A percentile compares a stretch with the other conserved stretches of the same genome.
phyloP scores from a whole-genome alignment of 2,329 filamentous ascomycete genomes.

The Paracorniculantispora psalliotae region DNA sequence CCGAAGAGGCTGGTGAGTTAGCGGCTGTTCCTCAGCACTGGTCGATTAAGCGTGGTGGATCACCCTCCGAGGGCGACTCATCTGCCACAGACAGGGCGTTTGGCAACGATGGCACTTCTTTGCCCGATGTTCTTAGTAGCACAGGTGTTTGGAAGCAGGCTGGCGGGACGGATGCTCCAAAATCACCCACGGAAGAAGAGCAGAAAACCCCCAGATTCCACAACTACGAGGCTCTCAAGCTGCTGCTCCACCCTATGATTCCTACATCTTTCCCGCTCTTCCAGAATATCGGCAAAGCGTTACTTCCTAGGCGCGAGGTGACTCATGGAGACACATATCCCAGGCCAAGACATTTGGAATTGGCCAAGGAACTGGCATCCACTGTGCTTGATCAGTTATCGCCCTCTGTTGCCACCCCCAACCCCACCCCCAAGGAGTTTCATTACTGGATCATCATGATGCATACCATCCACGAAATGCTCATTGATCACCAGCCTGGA shows the following conservation, averaged over 20 bases:
- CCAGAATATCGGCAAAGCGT: conserved; percentile 75
- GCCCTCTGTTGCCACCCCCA: conserved; percentile 35
- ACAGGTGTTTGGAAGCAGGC: conserved; percentile 24
- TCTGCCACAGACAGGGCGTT: conserved; percentile 19
- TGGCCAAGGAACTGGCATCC: conserved; percentile 64
- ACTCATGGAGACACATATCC: conserved; percentile 53
- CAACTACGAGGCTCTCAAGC: conserved; percentile 74
- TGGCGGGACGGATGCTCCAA: conserved; percentile 21
- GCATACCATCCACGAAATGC: conserved; percentile 69
- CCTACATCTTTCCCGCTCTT: conserved; percentile 80
- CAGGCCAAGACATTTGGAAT: conserved; percentile 47
- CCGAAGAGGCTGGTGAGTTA: conserved; percentile 75
- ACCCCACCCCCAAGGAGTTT: conserved; percentile 58
- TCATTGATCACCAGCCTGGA: conserved; percentile 61
- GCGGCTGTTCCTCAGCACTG: conserved; percentile 68
- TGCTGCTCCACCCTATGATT: conserved; percentile 72
- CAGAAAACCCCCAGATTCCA: conserved; percentile 45
- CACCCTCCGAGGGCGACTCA: conserved; percentile 19
- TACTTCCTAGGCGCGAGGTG: conserved; percentile 66
- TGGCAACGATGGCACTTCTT: conserved; percentile 26
- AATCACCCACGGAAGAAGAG: conserved; percentile 41
- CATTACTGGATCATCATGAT: conserved; percentile 80
- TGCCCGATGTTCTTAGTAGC: conserved; percentile 28
- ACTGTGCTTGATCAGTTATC: conserved; percentile 65
- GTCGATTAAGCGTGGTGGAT: conserved; percentile 36